These are phyloP conservation scores for Rhypophila decipiens DNA, from an alignment of 495 filamentous ascomycete genomes.

Conservation along the genomic window DNA sequence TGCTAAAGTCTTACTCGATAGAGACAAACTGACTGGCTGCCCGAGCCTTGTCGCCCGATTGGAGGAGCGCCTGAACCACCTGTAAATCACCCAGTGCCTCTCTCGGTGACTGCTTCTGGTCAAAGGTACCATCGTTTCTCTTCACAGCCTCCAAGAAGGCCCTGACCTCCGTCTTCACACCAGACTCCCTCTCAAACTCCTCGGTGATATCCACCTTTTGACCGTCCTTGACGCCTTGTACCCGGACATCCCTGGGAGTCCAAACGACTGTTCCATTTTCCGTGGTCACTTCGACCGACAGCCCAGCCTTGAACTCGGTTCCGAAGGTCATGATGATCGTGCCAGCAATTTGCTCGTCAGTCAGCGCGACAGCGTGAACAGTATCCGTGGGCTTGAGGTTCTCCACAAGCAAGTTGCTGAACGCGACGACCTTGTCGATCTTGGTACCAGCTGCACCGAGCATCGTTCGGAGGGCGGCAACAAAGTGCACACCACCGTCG, in stretches of 20 bases:
- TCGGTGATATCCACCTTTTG: conserved; percentile 43
- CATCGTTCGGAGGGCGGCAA: conserved; percentile 58
- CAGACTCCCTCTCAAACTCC: conserved; percentile 48
- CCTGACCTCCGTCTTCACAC: conserved; percentile 60
- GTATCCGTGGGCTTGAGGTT: conserved; percentile 69
- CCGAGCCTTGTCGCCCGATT: conserved; percentile 56
- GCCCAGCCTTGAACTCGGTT: conserved; percentile 48
- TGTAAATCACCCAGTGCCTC: conserved; percentile 67
- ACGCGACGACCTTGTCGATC: conserved; percentile 43
- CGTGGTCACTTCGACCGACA: conserved; percentile 46
- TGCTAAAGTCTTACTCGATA: too few relatives aligned
- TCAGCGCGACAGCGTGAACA: conserved; percentile 55
- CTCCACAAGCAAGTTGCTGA: conserved; percentile 50
- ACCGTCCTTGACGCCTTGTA: conserved; percentile 23
- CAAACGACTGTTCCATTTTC: conserved; percentile 48
- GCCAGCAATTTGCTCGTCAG: conserved; percentile 53
- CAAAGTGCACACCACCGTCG: conserved; percentile 67
- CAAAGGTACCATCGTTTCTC: conserved; percentile 24
- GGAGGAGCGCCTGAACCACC: conserved; percentile 56
- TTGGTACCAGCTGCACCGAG: conserved; percentile 43
- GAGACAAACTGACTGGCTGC: conserved; percentile 38
- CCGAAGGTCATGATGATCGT: conserved; percentile 58
- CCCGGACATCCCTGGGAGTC: conserved; percentile 23
- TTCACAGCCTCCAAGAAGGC: conserved; percentile 55
- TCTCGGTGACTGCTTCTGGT: conserved; percentile 52